Conservation (phyloP, 1,284 basidiomycete species). For the Omphalotus olearius region DNA sequence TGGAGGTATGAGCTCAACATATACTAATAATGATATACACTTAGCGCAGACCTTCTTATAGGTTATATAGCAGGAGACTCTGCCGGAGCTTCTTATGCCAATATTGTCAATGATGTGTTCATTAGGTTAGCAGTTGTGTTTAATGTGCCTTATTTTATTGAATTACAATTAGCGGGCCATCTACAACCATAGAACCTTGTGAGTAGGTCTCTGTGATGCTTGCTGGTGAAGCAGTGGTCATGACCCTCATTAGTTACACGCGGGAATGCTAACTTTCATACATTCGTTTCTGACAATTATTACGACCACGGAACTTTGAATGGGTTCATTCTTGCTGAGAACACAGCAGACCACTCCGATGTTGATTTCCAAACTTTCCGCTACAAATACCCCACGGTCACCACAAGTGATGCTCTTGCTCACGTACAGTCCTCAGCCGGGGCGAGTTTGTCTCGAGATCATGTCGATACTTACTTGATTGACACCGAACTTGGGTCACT, state of each 20-base stretch:
- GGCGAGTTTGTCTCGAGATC: constrained; percentile 30
- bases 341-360: constrained; percentile 29
- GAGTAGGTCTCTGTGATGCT: constrained; percentile 5
- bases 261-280: constrained; percentile 34
- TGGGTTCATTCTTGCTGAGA: constrained; percentile 25
- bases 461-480: constrained; percentile 30
- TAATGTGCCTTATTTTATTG: neutral
- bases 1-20: constrained; percentile 15
- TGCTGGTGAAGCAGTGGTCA: neutral
- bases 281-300: constrained; percentile 30
- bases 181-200: constrained; percentile 26
- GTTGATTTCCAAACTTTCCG: constrained; percentile 28
- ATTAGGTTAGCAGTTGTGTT: constrained; percentile 23
- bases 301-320: constrained; percentile 31
- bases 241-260: constrained; percentile 25
- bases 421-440: constrained; percentile 29
- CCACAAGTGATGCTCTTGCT: constrained; percentile 25
- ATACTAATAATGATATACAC: neutral
- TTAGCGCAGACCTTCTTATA: neutral
- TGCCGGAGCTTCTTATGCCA: constrained; percentile 28
- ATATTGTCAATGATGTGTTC: constrained; percentile 33
- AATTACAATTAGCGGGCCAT: constrained; percentile 19
- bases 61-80: constrained; percentile 35
- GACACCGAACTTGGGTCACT: constrained; percentile 29
- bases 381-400: constrained; percentile 30